Percentiles rank a stretch among this genome's conserved stretches.
phyloP scores from a whole-genome alignment of 306 rosid species.

The Pueraria montana region DNA sequence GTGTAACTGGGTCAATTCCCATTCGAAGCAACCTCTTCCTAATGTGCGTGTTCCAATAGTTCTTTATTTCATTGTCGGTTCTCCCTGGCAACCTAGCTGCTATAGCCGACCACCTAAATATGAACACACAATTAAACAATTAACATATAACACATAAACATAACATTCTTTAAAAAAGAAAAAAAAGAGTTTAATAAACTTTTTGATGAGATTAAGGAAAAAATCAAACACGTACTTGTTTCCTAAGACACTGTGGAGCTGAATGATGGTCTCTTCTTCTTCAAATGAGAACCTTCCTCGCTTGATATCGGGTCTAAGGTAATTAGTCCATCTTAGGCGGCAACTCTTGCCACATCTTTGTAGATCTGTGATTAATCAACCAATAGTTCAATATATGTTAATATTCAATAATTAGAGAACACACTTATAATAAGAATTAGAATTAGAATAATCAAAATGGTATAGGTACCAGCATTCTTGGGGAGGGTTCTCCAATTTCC shows the following conservation, averaged over 20 bases:
- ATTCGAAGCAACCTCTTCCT: constrained; percentile 78
- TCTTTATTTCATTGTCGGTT: constrained; percentile 94
- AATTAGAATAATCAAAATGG: neutral
- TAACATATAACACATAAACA: neutral
- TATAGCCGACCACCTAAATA: constrained; percentile 89
- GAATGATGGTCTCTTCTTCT: constrained; percentile 94
- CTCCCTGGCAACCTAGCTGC: constrained; percentile 92
- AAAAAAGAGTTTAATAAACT: neutral
- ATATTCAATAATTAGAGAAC: neutral
- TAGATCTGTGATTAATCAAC: constrained; percentile 57
- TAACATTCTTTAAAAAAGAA: neutral
- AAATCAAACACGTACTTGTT: constrained; percentile 75
- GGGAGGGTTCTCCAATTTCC: constrained; percentile 94
- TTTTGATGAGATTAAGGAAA: neutral
- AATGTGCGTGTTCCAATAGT: constrained; percentile 94
- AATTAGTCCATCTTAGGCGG: constrained; percentile 95
- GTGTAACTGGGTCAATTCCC: constrained; percentile 96
- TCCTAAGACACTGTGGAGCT: constrained; percentile 84
- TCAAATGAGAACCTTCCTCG: constrained; percentile 95
- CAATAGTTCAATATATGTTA: neutral
- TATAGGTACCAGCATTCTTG: constrained; percentile 73
- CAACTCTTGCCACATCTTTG: constrained; percentile 97
- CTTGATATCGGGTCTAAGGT: constrained; percentile 91
- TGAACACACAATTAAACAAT: neutral
- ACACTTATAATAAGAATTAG: neutral